Evolutionary conservation across 2,329 filamentous ascomycete genomes (phyloP).

Genomic region (Zymoseptoria tritici): DNA sequence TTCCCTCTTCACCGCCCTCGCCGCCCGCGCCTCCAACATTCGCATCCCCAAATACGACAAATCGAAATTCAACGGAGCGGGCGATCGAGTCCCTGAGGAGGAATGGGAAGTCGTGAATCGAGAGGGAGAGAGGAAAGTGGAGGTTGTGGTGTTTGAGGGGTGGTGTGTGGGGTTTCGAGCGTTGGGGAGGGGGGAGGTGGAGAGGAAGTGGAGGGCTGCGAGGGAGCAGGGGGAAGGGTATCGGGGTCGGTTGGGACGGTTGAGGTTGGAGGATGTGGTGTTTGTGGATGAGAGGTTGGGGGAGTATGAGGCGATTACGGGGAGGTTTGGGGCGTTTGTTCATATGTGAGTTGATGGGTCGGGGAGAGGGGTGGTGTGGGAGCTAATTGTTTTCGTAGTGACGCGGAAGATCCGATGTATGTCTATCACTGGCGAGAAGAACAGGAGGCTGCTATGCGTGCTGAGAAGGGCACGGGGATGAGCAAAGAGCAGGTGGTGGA

Average conservation of each 20-base stretch:
- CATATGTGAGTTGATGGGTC: conserved; percentile 47
- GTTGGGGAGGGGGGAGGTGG: conserved; percentile 48
- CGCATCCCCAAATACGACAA: conserved; percentile 77
- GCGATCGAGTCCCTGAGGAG: conserved; percentile 60
- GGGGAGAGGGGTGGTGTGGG: background rate
- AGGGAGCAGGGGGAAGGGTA: conserved; percentile 37
- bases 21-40: conserved; percentile 42
- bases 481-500: conserved; percentile 67
- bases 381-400: conserved; percentile 32
- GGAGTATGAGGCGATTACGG: conserved; percentile 53
- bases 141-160: conserved; percentile 75
- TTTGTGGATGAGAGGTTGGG: conserved; percentile 54
- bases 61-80: conserved; percentile 64
- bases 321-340: conserved; percentile 55
- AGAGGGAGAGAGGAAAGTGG: conserved; percentile 40
- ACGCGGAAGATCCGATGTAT: conserved; percentile 64
- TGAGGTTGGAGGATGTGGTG: conserved; percentile 49
- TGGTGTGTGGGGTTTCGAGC: conserved; percentile 84
- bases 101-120: conserved; percentile 56
- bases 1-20: conserved; percentile 55
- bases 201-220: conserved; percentile 47
- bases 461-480: conserved; percentile 67
- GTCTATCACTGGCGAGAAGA: conserved; percentile 81
- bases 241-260: conserved; percentile 45
- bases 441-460: conserved; percentile 66